Evolutionary conservation across 208 protist genomes (phyloP), one percentile per base, ranked within the genome.

Genomic region (Spongospora subterranea): DNA sequence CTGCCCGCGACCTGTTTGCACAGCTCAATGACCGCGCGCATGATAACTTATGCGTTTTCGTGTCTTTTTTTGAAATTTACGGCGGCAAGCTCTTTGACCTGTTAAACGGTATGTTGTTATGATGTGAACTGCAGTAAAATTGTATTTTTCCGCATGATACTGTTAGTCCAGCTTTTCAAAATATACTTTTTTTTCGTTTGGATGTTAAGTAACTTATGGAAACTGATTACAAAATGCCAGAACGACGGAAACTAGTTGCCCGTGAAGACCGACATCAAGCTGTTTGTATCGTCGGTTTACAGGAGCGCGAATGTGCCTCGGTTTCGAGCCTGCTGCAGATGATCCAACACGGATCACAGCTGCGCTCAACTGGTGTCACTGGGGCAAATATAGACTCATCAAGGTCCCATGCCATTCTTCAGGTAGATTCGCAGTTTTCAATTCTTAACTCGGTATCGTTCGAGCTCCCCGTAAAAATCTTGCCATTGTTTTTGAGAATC

Each of bases 301-400:
- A 93, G 50, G 97, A 98, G 95, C 95, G 96, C 82, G 88, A 90
- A 17, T 96, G 98, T 0, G 93, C 45, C 32, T 93, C 95, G 46
- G 96, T 97, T 39, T 93, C 96, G 38, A 95, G 96, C 13, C 92
- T 99, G 0, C 96, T 98, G 92, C 92, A 95, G 64, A 92, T 98
- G 65, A 97, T 99, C 82, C 95, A 95, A 6, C 90, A 93, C 0
- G 98, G 98, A 45, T 96, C 95, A 41, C 93, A 91, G 20, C 95
- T 95, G 11, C 91, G 94, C 39, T 90, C 92, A n/a, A 91, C 90
- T n/a, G 93, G 89, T 46, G 64, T 90, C 20, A 94, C 94, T 13
- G 88, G 77, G n/a, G 91, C 90, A 11, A 97, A 97, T 89, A 92
- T 91, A 0, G 92, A 95, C 64, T 96, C 94, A 0, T 96, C 94